Percentiles rank a stretch among this genome's conserved stretches.
These are phyloP conservation scores for Austroboletus eburneus DNA, from an alignment of 768 basidiomycete species.

Conservation along the genomic window DNA sequence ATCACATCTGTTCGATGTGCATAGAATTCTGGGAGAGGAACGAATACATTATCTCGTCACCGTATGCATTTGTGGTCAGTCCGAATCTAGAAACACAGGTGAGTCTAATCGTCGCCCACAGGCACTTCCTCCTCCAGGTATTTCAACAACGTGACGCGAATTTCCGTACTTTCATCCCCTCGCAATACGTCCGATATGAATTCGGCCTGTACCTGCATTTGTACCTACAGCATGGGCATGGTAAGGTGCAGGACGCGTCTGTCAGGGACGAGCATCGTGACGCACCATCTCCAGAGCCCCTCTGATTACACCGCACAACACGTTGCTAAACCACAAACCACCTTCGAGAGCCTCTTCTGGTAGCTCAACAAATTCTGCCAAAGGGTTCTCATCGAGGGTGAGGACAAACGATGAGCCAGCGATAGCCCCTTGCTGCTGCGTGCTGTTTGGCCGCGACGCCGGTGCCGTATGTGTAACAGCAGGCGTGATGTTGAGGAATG, in stretches of 20 bases:
- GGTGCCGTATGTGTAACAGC: conserved; percentile 65
- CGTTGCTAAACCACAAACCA: conserved; percentile 95
- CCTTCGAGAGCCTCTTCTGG: conserved; percentile 91
- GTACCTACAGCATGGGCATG: conserved; percentile 55
- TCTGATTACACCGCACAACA: conserved; percentile 88
- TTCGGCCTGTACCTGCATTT: conserved; percentile 89
- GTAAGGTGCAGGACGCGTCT: conserved; percentile 11
- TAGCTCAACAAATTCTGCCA: conserved; percentile 95
- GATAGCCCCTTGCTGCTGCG: conserved; percentile 37
- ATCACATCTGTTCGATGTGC: conserved; percentile 1
- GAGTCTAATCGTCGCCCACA: conserved; percentile 76
- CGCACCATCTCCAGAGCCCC: conserved; percentile 95
- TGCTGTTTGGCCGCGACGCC: conserved; percentile 44
- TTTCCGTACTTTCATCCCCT: conserved; percentile 93
- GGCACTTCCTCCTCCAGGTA: conserved; percentile 96
- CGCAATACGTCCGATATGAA: conserved; percentile 89
- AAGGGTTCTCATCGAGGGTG: conserved; percentile 91
- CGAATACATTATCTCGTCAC: background rate
- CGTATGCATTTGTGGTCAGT: background rate
- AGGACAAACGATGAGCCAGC: conserved; percentile 69
- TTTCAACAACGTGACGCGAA: conserved; percentile 85
- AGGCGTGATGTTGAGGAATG: conserved; percentile 92
- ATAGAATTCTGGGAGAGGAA: background rate
- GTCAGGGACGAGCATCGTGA: conserved; percentile 2
- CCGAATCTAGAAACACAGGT: conserved; percentile 15